These are phyloP conservation scores for Penicillium crustosum DNA, from an alignment of 2,329 filamentous ascomycete species.

Conservation along the genomic window DNA sequence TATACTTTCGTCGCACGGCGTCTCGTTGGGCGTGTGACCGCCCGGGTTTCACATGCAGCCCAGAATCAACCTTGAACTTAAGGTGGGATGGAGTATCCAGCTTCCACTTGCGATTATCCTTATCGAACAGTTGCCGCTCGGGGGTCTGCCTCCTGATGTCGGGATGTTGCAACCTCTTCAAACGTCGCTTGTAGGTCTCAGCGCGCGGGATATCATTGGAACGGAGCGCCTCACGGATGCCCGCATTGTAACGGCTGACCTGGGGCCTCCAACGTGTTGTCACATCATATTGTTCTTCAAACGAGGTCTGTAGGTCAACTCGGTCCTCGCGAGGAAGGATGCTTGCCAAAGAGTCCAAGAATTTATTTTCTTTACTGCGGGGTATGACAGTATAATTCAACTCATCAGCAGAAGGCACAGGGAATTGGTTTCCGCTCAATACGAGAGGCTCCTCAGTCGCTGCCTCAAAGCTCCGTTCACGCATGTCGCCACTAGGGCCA, in stretches of 20 bases:
- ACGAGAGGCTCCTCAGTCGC: background rate
- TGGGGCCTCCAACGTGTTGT: background rate
- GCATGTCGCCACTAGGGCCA: background rate
- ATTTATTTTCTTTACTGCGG: background rate
- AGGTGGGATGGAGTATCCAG: background rate
- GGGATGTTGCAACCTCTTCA: background rate
- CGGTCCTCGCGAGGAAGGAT: constrained; percentile 12
- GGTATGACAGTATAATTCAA: background rate
- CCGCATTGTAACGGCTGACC: background rate
- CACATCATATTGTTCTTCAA: background rate
- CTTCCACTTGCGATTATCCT: background rate
- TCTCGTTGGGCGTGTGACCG: background rate
- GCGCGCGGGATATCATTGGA: background rate
- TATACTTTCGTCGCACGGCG: background rate
- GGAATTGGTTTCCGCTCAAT: background rate
- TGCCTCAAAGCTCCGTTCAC: background rate
- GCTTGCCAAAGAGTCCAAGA: background rate
- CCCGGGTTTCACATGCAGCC: background rate
- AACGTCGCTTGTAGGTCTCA: background rate
- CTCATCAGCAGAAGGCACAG: background rate
- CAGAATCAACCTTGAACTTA: background rate
- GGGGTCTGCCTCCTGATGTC: background rate
- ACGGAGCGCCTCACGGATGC: background rate
- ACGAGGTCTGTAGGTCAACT: constrained; percentile 5
- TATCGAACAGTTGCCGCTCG: constrained; percentile 3